Conservation (phyloP, 2,329 filamentous ascomycete genomes). For the Microcyclospora tardicrescens region DNA sequence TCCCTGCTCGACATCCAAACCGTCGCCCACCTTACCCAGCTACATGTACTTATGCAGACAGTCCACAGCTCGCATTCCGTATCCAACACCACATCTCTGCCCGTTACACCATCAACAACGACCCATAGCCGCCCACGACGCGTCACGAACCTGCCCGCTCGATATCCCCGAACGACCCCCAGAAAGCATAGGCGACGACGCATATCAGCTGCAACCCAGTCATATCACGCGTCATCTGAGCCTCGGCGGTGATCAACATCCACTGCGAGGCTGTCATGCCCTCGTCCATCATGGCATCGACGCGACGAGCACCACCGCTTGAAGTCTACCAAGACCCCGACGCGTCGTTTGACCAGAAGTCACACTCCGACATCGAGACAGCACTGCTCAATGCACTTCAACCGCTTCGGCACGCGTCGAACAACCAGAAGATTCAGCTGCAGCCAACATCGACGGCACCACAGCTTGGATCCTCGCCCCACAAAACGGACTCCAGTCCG, state of each 20-base stretch:
- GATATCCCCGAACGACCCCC: too few species aligned
- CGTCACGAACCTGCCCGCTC: too few species aligned
- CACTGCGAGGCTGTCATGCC: not conserved
- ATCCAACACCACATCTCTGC: too few species aligned
- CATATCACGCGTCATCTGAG: constrained; percentile 2
- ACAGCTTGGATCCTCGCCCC: constrained; percentile 52
- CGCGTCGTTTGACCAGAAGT: constrained; percentile 20
- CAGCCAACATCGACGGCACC: constrained; percentile 43
- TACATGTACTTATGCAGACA: too few species aligned
- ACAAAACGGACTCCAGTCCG: constrained; percentile 51
- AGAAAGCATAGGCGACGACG: too few species aligned
- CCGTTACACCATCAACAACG: too few species aligned
- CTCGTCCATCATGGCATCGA: constrained; percentile 24
- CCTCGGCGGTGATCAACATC: not conserved
- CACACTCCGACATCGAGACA: constrained; percentile 36
- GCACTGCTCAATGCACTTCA: constrained; percentile 37
- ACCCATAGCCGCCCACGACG: too few species aligned
- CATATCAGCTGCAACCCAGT: too few species aligned
- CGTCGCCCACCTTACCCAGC: too few species aligned
- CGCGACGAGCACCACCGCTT: constrained; percentile 42
- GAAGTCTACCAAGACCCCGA: constrained; percentile 47
- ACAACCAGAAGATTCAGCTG: constrained; percentile 52
- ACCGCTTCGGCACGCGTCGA: constrained; percentile 32
- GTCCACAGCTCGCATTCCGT: too few species aligned
- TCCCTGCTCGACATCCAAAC: too few species aligned